phyloP scores from a whole-genome alignment of 768 basidiomycete species.

The Pilatotrama ljubarskyi region DNA sequence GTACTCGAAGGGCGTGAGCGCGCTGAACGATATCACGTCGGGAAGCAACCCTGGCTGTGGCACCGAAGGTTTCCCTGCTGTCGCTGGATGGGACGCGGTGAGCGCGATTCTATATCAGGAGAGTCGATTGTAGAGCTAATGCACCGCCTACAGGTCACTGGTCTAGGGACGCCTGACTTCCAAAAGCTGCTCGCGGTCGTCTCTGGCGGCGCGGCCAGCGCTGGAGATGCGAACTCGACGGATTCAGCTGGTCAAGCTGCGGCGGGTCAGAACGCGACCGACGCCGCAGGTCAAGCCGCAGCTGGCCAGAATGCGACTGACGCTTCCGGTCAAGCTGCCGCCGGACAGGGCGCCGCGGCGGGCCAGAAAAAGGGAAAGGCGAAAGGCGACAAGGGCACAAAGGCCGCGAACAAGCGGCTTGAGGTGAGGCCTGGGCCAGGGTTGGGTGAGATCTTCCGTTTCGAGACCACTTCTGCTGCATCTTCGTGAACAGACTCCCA shows the following conservation, averaged over 20 bases:
- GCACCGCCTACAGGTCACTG: conserved; percentile 47
- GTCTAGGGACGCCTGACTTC: conserved; percentile 69
- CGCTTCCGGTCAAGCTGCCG: background rate
- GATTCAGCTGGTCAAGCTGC: background rate
- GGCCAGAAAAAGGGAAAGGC: background rate
- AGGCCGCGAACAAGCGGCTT: background rate
- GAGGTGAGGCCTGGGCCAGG: background rate
- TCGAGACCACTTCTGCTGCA: background rate
- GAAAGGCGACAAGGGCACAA: background rate
- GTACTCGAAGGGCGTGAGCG: conserved; percentile 24
- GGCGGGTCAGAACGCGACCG: conserved; percentile 1
- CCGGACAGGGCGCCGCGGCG: background rate
- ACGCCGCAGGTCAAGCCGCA: background rate
- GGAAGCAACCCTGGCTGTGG: conserved; percentile 30
- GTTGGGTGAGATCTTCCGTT: background rate
- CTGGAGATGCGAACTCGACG: too few relatives aligned
- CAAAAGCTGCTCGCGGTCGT: conserved; percentile 20
- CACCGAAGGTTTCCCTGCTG: conserved; percentile 36
- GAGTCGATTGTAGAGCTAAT: too few relatives aligned
- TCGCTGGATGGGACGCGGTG: conserved; percentile 36
- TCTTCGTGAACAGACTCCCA: background rate
- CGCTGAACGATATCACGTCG: conserved; percentile 31
- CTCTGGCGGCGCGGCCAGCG: conserved; percentile 9
- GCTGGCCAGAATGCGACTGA: background rate
- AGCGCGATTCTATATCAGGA: background rate